Evolutionary conservation across 1,284 basidiomycete genomes (phyloP), one percentile per base, ranked within the genome.

Genomic region (Cystobasidiaceae sp.): DNA sequence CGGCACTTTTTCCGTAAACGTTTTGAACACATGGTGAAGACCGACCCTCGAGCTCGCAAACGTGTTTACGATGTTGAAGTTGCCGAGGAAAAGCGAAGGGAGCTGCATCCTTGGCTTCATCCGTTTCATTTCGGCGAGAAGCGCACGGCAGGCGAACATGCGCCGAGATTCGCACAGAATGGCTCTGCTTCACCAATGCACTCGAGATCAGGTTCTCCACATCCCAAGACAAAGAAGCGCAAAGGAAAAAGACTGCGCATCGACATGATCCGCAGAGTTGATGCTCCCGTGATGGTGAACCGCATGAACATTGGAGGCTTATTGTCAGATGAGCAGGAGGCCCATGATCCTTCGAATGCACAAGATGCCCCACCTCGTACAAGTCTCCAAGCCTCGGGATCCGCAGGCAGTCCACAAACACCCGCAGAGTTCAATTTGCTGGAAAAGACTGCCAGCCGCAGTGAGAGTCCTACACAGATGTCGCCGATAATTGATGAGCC

Each of bases 181-280:
- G 54, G 25, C 32, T 43, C 19, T 56, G 39, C 25, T 13, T 34
- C 32, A 25, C 50, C 50, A 5, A 25, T n/a, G 28, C 41, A 52
- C 21, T 39, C 50, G 17, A 37, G 50, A 25, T 13, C 11, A 11
- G 23, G 11, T 19, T 11, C 9, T 9, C n/a, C n/a, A n/a, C n/a
- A n/a, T n/a, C n/a, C n/a, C n/a, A 52, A 64, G 55, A 70, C 70
- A 55, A 76, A 76, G 71, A 76, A 77, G 69, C 69, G 73, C 69
- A 67, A 74, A 68, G 49, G 69, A 45, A 71, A 71, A 13, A 77
- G 75, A 63, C 66, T 93, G n/a, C 79, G 83, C 43, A 81, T 86
- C 33, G 86, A 89, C 68, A 93, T 93, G 91, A 93, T 94, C 71
- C 84, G 86, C 43, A 81, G 90, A 39, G 83, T 90, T 77, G 79